These are phyloP conservation scores for Plasmodiophora brassicae DNA, from an alignment of 208 protist genomes.

Conservation along the genomic window DNA sequence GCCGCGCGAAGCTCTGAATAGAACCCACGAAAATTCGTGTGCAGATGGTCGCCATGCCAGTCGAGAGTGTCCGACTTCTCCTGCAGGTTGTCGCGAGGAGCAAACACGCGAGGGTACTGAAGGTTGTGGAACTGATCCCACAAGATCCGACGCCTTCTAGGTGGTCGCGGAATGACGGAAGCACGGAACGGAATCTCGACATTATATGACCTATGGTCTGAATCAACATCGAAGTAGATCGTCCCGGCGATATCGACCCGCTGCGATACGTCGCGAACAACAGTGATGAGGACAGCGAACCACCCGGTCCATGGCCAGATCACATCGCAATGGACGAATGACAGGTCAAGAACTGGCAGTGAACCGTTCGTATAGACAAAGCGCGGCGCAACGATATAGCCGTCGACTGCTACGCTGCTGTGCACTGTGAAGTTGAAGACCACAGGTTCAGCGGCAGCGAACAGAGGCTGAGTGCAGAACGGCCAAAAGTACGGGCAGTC, in stretches of 20 bases:
- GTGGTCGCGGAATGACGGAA: conserved; percentile 66
- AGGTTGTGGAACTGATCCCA: conserved; percentile 88
- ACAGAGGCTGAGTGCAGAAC: conserved; percentile 52
- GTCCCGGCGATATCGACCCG: neutral
- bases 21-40: conserved; percentile 81
- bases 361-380: conserved; percentile 27
- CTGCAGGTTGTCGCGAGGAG: conserved; percentile 83
- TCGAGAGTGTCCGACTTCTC: conserved; percentile 78
- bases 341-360: conserved; percentile 45
- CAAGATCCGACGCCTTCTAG: conserved; percentile 71
- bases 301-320: conserved; percentile 77
- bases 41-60: conserved; percentile 83
- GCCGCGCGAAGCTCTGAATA: conserved; percentile 46
- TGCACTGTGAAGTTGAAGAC: conserved; percentile 84
- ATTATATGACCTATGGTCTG: neutral
- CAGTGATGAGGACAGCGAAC: conserved; percentile 62
- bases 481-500: conserved; percentile 51
- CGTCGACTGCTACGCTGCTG: conserved; percentile 57
- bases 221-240: conserved; percentile 24
- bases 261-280: neutral
- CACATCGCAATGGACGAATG: conserved; percentile 42
- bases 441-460: conserved; percentile 48
- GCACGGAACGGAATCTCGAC: conserved; percentile 28
- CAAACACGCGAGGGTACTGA: conserved; percentile 81
- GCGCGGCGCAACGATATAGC: neutral